These are phyloP conservation scores for Penicillium sp. DNA, from an alignment of 2,329 filamentous ascomycete species.

Conservation along the genomic window DNA sequence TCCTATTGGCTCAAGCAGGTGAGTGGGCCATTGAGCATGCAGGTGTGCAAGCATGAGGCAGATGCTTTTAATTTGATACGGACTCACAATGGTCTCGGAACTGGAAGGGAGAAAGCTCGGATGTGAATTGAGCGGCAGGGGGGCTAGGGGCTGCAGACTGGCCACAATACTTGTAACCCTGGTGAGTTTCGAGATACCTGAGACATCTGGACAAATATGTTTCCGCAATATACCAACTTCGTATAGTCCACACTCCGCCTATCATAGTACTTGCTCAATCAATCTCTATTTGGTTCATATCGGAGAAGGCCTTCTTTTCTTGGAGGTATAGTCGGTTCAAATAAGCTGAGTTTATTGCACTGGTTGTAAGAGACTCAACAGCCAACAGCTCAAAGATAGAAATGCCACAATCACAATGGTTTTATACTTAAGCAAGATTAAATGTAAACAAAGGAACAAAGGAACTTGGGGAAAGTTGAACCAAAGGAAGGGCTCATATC, in stretches of 20 bases:
- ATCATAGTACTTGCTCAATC: background rate
- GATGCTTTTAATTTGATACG: slow-evolving; percentile 26
- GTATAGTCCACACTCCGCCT: background rate
- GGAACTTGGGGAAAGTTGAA: background rate
- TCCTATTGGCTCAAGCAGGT: slow-evolving; percentile 37
- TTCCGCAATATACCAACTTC: background rate
- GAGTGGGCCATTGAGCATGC: slow-evolving; percentile 31
- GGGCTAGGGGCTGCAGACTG: background rate
- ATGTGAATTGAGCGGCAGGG: slow-evolving; percentile 12
- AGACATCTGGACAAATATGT: background rate
- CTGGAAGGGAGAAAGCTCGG: slow-evolving; percentile 18
- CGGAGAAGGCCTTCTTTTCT: background rate
- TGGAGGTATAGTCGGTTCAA: background rate
- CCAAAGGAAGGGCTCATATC: background rate
- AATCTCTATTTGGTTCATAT: background rate
- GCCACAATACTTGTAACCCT: background rate
- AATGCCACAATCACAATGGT: background rate
- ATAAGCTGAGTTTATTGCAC: background rate
- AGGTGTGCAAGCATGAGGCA: slow-evolving; percentile 26
- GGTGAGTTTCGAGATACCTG: background rate
- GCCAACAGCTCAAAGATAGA: background rate
- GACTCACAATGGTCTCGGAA: slow-evolving; percentile 23
- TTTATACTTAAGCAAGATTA: background rate
- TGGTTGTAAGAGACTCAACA: background rate
- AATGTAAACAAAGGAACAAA: background rate